A percentile compares a stretch with the other conserved stretches of the same genome.
phyloP scores from a whole-genome alignment of 345 rosid species.

The Lumnitzera racemosa region DNA sequence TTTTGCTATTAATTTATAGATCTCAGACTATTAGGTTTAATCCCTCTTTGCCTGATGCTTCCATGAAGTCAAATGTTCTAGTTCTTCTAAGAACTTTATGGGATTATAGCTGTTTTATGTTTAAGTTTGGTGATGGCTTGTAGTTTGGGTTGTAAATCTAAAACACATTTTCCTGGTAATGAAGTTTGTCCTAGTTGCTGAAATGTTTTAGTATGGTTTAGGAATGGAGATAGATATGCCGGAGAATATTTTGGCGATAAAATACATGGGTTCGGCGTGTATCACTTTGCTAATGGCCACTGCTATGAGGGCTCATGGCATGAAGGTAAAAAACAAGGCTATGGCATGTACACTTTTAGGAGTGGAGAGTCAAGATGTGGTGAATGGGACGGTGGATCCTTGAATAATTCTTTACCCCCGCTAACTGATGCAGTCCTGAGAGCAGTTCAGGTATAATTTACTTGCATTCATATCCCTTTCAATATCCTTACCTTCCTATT shows the following conservation, averaged over 20 bases:
- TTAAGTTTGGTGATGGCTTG: neutral
- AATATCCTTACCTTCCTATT: constrained; percentile 1
- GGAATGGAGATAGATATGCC: constrained; percentile 87
- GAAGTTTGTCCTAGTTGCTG: neutral
- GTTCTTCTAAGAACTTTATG: too few relatives aligned
- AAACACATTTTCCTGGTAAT: too few relatives aligned
- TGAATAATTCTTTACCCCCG: constrained; percentile 36
- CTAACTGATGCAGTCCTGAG: constrained; percentile 35
- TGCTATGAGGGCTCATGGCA: constrained; percentile 98
- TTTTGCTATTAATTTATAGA: too few relatives aligned
- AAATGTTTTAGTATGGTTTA: constrained; percentile 25
- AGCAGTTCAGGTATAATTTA: constrained; percentile 54
- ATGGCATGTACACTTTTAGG: constrained; percentile 72
- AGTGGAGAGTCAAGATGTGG: constrained; percentile 60
- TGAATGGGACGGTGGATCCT: constrained; percentile 73
- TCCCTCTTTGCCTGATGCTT: too few relatives aligned
- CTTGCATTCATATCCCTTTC: constrained; percentile 1
- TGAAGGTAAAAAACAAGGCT: constrained; percentile 89
- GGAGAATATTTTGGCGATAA: constrained; percentile 95
- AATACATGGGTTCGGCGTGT: constrained; percentile 88
- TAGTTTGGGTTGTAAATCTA: neutral
- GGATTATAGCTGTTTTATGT: too few relatives aligned
- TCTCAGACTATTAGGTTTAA: too few relatives aligned
- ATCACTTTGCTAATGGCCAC: constrained; percentile 84
- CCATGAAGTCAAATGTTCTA: too few relatives aligned